Percentiles rank a stretch among this genome's conserved stretches.
These are phyloP conservation scores for Debaryomyces tyrocola DNA, from an alignment of 805 yeast species.

Conservation along the genomic window DNA sequence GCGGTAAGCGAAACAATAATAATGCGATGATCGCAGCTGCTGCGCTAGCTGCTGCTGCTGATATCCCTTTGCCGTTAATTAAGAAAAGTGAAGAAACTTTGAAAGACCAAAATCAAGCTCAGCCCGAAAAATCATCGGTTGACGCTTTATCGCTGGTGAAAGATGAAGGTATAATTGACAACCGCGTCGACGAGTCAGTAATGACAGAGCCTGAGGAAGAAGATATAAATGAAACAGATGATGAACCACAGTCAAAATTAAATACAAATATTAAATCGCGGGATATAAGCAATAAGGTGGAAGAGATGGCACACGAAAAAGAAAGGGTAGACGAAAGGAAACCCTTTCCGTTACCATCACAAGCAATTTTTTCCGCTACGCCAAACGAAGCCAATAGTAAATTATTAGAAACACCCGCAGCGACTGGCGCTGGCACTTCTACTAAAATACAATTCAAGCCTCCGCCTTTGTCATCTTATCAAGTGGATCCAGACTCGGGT, in stretches of 20 bases:
- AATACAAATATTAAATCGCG: neutral
- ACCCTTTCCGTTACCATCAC: too few relatives aligned
- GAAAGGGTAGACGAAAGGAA: neutral
- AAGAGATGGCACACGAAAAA: neutral
- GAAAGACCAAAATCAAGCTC: too few relatives aligned
- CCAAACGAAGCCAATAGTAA: neutral
- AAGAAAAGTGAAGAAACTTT: constrained; percentile 10
- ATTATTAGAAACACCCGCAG: neutral
- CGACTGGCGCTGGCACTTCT: neutral
- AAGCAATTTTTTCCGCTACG: neutral
- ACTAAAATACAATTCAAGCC: neutral
- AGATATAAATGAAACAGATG: constrained; percentile 21
- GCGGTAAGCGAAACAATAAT: constrained; percentile 33
- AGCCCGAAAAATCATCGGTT: too few relatives aligned
- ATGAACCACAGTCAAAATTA: constrained; percentile 12
- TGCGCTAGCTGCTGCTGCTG: constrained; percentile 81
- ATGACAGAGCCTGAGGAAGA: constrained; percentile 17
- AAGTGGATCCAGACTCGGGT: constrained; percentile 81
- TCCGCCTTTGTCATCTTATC: constrained; percentile 47
- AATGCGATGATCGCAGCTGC: constrained; percentile 79
- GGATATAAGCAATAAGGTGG: neutral
- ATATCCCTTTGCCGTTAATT: constrained; percentile 60
- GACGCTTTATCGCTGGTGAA: neutral
- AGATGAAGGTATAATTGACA: neutral
- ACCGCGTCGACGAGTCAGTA: constrained; percentile 4